A percentile compares a stretch with the other conserved stretches of the same genome.
Evolutionary conservation across 306 rosid genomes (phyloP).

Genomic region (Pterocarpus macrocarpus): DNA sequence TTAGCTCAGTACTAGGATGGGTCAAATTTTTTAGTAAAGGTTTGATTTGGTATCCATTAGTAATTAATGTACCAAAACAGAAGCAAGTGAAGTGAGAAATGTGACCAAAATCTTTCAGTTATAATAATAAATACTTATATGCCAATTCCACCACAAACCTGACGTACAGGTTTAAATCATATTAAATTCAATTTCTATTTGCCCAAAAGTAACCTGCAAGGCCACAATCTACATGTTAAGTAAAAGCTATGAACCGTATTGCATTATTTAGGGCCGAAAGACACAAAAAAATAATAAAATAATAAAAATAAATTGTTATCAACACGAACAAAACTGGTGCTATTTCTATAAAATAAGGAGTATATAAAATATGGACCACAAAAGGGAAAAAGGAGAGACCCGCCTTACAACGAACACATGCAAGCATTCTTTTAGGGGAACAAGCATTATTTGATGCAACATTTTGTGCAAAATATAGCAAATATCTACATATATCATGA

Average conservation of each 20-base stretch:
- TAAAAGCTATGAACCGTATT: constrained; percentile 7
- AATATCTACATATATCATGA: constrained; percentile 21
- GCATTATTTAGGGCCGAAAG: neutral
- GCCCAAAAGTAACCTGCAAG: constrained; percentile 29
- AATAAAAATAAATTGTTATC: neutral
- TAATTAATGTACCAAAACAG: neutral
- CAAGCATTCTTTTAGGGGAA: constrained; percentile 4
- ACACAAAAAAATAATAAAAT: neutral
- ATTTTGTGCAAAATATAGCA: constrained; percentile 7
- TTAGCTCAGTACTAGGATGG: too few species aligned
- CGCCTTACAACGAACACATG: constrained; percentile 33
- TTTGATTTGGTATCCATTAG: too few species aligned
- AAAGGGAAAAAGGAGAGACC: constrained; percentile 24
- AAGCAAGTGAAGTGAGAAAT: neutral
- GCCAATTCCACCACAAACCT: constrained; percentile 1
- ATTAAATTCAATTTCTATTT: neutral
- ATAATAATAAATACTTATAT: neutral
- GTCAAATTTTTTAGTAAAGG: too few species aligned
- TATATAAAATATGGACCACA: constrained; percentile 55
- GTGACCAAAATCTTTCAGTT: neutral
- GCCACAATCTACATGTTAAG: neutral
- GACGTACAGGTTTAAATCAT: neutral
- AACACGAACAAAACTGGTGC: neutral
- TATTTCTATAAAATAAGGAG: constrained; percentile 24
- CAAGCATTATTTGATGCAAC: constrained; percentile 40